These are phyloP conservation scores for Raffaelea deltoideospora DNA, from an alignment of 2,329 filamentous ascomycete genomes.

Conservation along the genomic window DNA sequence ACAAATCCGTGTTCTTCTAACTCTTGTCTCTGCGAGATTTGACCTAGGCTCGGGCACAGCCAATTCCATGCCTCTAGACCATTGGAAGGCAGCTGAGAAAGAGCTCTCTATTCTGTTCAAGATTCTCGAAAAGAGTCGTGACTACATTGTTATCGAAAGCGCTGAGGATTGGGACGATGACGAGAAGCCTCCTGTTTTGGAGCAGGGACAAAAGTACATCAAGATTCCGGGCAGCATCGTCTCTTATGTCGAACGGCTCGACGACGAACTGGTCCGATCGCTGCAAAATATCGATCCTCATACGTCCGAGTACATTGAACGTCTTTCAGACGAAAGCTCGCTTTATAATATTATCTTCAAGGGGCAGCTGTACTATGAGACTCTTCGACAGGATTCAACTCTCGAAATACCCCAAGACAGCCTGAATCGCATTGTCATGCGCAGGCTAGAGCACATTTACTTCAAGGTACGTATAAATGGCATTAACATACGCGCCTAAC, in stretches of 20 bases:
- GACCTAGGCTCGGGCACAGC: slow-evolving; percentile 69
- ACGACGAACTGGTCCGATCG: slow-evolving; percentile 95
- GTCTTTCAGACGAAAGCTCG: slow-evolving; percentile 75
- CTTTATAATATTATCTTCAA: slow-evolving; percentile 90
- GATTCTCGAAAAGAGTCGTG: slow-evolving; percentile 62
- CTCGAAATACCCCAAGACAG: slow-evolving; percentile 70
- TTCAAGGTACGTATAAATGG: slow-evolving; percentile 84
- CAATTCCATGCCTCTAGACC: slow-evolving; percentile 80
- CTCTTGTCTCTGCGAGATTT: slow-evolving; percentile 84
- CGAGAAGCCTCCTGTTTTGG: slow-evolving; percentile 71
- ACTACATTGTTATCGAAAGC: slow-evolving; percentile 76
- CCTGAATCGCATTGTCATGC: slow-evolving; percentile 84
- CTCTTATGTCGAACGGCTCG: slow-evolving; percentile 85
- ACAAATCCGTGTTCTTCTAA: slow-evolving; percentile 79
- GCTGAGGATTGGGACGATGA: slow-evolving; percentile 99
- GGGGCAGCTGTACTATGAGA: slow-evolving; percentile 76
- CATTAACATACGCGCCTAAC: no score
- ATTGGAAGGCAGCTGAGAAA: slow-evolving; percentile 89
- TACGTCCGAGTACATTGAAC: slow-evolving; percentile 96
- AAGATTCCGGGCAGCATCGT: slow-evolving; percentile 88
- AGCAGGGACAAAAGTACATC: slow-evolving; percentile 63
- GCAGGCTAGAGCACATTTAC: slow-evolving; percentile 91
- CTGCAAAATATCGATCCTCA: slow-evolving; percentile 95
- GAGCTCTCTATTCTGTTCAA: slow-evolving; percentile 67
- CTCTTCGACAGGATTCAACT: slow-evolving; percentile 52